Base-by-base conservation (phyloP, 768 basidiomycete species). In the Lactarius psammicola region DNA sequence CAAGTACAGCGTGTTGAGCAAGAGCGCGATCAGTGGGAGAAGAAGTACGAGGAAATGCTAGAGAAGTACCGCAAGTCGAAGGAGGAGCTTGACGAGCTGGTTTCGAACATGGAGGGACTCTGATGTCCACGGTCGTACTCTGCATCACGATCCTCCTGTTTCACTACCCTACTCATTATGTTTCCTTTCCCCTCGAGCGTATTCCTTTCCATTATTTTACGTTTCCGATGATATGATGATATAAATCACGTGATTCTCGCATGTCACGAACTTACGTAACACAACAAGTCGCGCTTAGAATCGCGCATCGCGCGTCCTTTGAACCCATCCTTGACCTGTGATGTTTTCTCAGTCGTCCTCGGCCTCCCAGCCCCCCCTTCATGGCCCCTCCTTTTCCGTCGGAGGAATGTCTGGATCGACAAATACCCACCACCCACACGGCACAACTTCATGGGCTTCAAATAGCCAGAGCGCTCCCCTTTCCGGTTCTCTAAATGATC, bases 1-100 rank as follows among this genome's bases (percentile, higher is more conserved):
- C 92, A 95, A 75, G 87, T 97, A 23, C 81, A 86, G 70, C 85
- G 91, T 53, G 80, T 85, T 56, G 95, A 98, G 75, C 87, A 91
- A 74, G 97, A 99, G 77, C 87, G 95, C 59, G 96, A 98, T 75
- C 72, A 75, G 46, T 94, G 91, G 92, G 95, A 97, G 85, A 85
- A 88, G 83, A 98, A 96, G 79, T 91, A 85, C 80, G 95, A 95
- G 92, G 92, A 95, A 71, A 80, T 82, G 67, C 72, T 83, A 67
- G 79, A 73, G 67, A 94, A 95, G 75, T 91, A 87, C 81, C 81
- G 81, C 74, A 70, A 81, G 59, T 85, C 90, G 51, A 87, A 98
- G 78, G 75, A 75, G 44, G 95, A 97, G 68, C 80, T 99, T 76
- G 89, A 92, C 72, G 92, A 94, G 62, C 85, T 98, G 67, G 87